phyloP scores from a whole-genome alignment of 306 rosid species.

The Fagus crenata region DNA sequence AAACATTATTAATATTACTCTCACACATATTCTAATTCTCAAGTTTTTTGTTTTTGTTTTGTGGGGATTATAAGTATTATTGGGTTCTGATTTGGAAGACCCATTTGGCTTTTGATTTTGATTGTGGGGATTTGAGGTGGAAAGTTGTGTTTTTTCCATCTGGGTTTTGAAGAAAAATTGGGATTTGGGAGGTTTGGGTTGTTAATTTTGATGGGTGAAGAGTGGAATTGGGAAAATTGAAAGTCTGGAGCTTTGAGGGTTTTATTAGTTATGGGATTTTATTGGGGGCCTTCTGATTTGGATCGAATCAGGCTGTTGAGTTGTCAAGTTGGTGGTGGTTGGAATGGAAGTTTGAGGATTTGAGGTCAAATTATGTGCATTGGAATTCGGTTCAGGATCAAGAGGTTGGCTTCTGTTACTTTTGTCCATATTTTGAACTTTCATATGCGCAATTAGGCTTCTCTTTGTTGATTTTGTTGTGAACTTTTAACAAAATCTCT shows the following conservation, averaged over 20 bases:
- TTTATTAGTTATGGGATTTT: conserved; percentile 3
- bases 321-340: conserved; percentile 21
- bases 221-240: background rate
- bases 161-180: background rate
- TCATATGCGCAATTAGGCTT: conserved; percentile 8
- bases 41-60: background rate
- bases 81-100: background rate
- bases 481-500: background rate
- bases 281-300: conserved; percentile 9
- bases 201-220: background rate
- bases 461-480: conserved; percentile 8
- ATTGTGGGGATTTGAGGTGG: conserved; percentile 1
- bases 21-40: background rate
- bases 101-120: background rate
- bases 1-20: background rate
- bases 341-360: conserved; percentile 18
- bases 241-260: conserved; percentile 22
- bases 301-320: conserved; percentile 15
- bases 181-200: background rate
- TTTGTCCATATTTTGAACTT: background rate
- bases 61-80: background rate
- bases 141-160: background rate
- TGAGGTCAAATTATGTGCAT: conserved; percentile 12
- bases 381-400: background rate
- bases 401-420: conserved; percentile 14